These are phyloP conservation scores for Fusarium pseudograminearum DNA, from an alignment of 2,329 filamentous ascomycete genomes.

Conservation along the genomic window DNA sequence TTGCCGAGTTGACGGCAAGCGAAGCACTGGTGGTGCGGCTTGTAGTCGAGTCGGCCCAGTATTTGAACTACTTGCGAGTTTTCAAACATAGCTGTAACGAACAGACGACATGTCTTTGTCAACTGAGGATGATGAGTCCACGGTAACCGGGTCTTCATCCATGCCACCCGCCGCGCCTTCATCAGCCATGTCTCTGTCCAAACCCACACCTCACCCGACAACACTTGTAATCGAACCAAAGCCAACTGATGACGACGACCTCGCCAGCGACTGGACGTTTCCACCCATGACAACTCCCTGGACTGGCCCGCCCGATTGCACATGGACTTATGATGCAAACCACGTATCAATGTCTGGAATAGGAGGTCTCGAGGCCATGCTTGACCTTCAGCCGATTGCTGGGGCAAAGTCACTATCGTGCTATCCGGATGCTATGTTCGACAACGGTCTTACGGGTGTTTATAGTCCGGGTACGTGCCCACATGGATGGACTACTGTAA, in stretches of 20 bases:
- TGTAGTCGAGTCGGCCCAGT: slow-evolving; percentile 37
- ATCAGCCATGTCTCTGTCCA: slow-evolving; percentile 26
- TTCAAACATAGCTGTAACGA: slow-evolving; percentile 14
- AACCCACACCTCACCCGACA: slow-evolving; percentile 32
- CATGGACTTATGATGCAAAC: slow-evolving; percentile 55
- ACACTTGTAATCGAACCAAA: slow-evolving; percentile 27
- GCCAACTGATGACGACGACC: slow-evolving; percentile 38
- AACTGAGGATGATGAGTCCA: slow-evolving; percentile 34
- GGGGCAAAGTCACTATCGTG: slow-evolving; percentile 55
- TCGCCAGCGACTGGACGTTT: slow-evolving; percentile 42
- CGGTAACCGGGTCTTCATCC: slow-evolving; percentile 12
- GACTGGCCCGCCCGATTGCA: slow-evolving; percentile 53
- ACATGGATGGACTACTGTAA: slow-evolving; percentile 56
- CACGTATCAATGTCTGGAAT: slow-evolving; percentile 40
- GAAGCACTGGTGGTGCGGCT: slow-evolving; percentile 30
- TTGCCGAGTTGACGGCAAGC: slow-evolving; percentile 43
- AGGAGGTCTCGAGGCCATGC: slow-evolving; percentile 52
- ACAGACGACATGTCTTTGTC: slow-evolving; percentile 36
- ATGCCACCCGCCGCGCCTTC: slow-evolving; percentile 37
- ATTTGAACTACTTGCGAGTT: slow-evolving; percentile 12
- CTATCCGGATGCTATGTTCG: slow-evolving; percentile 58
- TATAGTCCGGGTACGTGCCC: slow-evolving; percentile 58
- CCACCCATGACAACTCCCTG: slow-evolving; percentile 56
- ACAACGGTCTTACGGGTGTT: slow-evolving; percentile 52
- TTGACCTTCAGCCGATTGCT: slow-evolving; percentile 54